Conservation (phyloP, 108 stramenopile genomes). For the Nitzschia palea region DNA sequence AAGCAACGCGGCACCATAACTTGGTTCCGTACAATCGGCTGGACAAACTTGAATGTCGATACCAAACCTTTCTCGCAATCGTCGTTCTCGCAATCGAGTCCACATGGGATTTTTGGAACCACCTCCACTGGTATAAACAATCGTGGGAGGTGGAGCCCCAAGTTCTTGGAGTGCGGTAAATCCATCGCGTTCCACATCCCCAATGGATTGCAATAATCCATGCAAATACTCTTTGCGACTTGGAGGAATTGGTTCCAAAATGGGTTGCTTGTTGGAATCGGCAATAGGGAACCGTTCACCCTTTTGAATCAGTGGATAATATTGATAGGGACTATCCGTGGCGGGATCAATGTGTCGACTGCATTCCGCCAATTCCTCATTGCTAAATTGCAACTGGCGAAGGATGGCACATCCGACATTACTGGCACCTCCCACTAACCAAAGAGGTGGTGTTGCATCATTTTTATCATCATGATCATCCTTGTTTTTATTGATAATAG, state of each 20-base stretch:
- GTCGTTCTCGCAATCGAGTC: constrained; percentile 71
- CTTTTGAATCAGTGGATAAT: constrained; percentile 82
- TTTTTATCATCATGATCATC: no score
- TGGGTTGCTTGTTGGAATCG: constrained; percentile 73
- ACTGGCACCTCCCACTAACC: constrained; percentile 93
- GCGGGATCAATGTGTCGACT: constrained; percentile 74
- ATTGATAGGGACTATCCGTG: constrained; percentile 56
- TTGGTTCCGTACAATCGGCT: constrained; percentile 84
- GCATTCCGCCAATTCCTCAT: constrained; percentile 69
- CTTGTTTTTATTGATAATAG: constrained; percentile 40
- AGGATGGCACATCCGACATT: constrained; percentile 90
- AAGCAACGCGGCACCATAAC: constrained; percentile 89
- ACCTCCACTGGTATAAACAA: constrained; percentile 83
- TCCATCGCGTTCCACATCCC: constrained; percentile 76
- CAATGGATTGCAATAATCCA: constrained; percentile 78
- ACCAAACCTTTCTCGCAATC: constrained; percentile 46
- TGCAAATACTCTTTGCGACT: constrained; percentile 73
- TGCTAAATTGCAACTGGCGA: constrained; percentile 69
- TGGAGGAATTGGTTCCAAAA: constrained; percentile 67
- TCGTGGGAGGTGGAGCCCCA: constrained; percentile 76
- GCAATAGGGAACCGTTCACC: constrained; percentile 92
- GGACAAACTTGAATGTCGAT: constrained; percentile 35
- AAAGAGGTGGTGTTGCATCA: no score
- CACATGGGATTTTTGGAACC: constrained; percentile 86
- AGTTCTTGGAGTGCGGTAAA: constrained; percentile 75